Evolutionary conservation across 148 eudicot genomes (phyloP), one percentile per base, ranked within the genome.

Genomic region (Diospyros lotus): DNA sequence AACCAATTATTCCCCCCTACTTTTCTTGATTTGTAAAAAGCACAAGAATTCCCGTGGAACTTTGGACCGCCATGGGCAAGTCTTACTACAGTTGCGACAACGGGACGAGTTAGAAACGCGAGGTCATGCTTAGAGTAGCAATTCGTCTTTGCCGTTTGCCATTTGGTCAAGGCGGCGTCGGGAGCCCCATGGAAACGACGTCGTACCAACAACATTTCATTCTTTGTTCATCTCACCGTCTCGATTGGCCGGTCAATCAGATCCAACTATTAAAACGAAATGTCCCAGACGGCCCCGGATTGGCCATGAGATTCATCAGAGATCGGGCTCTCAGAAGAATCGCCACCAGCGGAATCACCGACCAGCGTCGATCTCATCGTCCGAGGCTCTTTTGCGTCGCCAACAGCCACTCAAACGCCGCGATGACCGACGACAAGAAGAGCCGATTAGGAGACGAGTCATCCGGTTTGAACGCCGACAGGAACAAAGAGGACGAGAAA

Each of bases 281-380:
- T 77, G 75, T 2, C 58, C 38, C 1, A 56, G 66, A 45, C 51
- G 61, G 13, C 74, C 52, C 10, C 51, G 58, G 4, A 11, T 66
- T 42, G 15, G 44, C 74, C 72, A 87, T 84, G 88, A 80, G 75
- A 77, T 28, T 28, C 28, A 62, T 56, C 58, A 72, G 44, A 51
- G 28, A 28, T 28, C 52, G 6, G 52, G 52, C 58, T 64, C 61
- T 66, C 28, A 5, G 65, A 42, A 48, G 73, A 50, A 73, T 78
- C 77, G 55, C 68, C 8, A 12, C 71, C 67, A 58, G 58, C 14
- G 60, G 68, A 69, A 51, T 66, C 15, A 11, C 45, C 28, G 2
- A 55, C 58, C 2, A 51, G 15, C 72, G 1, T 28, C 79, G 44
- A 74, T 71, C 67, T 52, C 79, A 51, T 10, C 11, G 45, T 48